phyloP scores from a whole-genome alignment of 257 asterid genomes.

The Phtheirospermum japonicum region DNA sequence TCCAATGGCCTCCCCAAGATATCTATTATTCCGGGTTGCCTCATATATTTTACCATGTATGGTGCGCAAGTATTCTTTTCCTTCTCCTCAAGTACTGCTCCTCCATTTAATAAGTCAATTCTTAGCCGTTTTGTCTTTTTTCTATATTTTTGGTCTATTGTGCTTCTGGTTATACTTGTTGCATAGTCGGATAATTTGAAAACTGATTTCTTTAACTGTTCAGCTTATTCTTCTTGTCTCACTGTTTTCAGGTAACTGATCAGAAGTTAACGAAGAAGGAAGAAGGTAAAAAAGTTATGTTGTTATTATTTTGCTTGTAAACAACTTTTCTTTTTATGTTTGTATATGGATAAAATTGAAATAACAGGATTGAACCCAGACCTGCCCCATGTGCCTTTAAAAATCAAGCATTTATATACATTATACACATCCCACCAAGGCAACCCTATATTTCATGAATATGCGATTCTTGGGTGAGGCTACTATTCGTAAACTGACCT shows the following conservation, averaged over 20 bases:
- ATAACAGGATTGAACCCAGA: background rate
- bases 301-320: background rate
- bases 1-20: background rate
- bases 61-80: background rate
- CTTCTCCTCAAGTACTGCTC: background rate
- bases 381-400: background rate
- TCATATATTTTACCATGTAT: background rate
- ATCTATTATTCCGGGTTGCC: background rate
- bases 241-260: constrained; percentile 59
- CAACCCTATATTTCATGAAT: background rate
- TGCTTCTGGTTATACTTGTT: constrained; percentile 16
- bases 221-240: constrained; percentile 24
- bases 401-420: background rate
- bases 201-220: constrained; percentile 15
- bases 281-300: constrained; percentile 53
- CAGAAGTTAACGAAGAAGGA: constrained; percentile 62
- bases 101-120: constrained; percentile 16
- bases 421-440: background rate
- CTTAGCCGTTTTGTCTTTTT: background rate
- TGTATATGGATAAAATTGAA: background rate
- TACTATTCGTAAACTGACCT: background rate
- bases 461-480: background rate
- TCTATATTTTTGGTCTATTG: constrained; percentile 6
- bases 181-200: background rate
- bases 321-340: background rate